Conservation (phyloP, 2,329 filamentous ascomycete species). For the Sporothrix luriei region DNA sequence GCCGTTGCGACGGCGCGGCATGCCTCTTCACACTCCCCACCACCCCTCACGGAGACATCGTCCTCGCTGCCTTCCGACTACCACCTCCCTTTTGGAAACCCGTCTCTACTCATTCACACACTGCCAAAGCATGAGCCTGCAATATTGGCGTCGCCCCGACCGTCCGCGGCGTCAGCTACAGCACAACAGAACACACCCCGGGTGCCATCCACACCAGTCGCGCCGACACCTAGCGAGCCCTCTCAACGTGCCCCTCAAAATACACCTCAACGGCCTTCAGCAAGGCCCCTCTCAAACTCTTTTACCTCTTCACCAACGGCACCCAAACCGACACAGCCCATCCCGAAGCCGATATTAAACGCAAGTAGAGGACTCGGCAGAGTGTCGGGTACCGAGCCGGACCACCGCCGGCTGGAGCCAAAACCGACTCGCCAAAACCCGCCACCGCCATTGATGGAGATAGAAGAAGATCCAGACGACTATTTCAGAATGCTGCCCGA, state of each 20-base stretch:
- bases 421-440: neutral
- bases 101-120: conserved; percentile 35
- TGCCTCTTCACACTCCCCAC: conserved; percentile 3
- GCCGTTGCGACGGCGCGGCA: neutral
- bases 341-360: no score
- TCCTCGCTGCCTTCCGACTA: conserved; percentile 32
- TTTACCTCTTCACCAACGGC: neutral
- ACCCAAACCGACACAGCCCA: neutral
- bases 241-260: neutral
- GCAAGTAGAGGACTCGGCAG: no score
- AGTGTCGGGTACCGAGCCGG: neutral
- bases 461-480: neutral
- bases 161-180: neutral
- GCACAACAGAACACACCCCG: neutral
- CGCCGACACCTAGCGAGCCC: neutral
- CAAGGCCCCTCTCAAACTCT: neutral
- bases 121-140: conserved; percentile 25
- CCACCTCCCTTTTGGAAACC: conserved; percentile 36
- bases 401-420: neutral
- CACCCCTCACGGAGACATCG: neutral
- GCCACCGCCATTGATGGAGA: neutral
- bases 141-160: neutral
- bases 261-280: no score
- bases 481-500: neutral
- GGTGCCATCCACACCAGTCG: neutral